Conservation (phyloP, 148 eudicot species). For the Chenopodium berlandieri region DNA sequence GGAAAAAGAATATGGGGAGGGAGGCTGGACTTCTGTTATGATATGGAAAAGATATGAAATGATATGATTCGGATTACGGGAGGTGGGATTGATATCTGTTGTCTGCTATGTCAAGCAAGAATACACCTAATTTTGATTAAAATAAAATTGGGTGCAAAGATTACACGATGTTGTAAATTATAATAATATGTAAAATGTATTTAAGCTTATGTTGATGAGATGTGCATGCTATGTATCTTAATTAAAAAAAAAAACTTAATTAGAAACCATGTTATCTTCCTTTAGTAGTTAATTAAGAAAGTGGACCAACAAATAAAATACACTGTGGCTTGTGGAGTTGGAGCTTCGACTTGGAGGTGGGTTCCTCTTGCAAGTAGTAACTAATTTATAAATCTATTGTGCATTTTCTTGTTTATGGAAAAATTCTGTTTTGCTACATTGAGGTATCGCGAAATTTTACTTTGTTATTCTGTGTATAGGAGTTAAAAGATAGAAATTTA, state of each 20-base stretch:
- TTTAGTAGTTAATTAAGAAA: background rate
- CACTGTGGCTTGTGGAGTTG: background rate
- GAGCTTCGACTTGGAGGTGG: background rate
- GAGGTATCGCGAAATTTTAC: too few relatives aligned
- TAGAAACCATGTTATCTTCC: background rate
- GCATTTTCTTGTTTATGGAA: too few relatives aligned
- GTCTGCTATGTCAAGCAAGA: conserved; percentile 32
- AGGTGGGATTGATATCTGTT: conserved; percentile 30
- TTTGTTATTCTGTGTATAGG: too few relatives aligned
- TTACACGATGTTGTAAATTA: background rate
- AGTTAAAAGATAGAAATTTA: too few relatives aligned
- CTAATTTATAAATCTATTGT: background rate
- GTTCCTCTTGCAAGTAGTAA: background rate
- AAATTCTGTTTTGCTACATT: too few relatives aligned
- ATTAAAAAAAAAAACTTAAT: too few relatives aligned
- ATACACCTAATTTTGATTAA: background rate
- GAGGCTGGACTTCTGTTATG: conserved; percentile 15
- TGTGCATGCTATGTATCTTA: background rate
- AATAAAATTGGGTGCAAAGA: background rate
- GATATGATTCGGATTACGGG: conserved; percentile 35
- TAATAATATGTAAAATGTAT: background rate
- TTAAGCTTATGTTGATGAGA: background rate
- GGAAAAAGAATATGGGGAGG: conserved; percentile 3
- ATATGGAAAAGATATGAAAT: conserved; percentile 28
- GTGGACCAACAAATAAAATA: background rate